Evolutionary conservation across 2,329 filamentous ascomycete species (phyloP).

Genomic region (Fusarium bactridioides): DNA sequence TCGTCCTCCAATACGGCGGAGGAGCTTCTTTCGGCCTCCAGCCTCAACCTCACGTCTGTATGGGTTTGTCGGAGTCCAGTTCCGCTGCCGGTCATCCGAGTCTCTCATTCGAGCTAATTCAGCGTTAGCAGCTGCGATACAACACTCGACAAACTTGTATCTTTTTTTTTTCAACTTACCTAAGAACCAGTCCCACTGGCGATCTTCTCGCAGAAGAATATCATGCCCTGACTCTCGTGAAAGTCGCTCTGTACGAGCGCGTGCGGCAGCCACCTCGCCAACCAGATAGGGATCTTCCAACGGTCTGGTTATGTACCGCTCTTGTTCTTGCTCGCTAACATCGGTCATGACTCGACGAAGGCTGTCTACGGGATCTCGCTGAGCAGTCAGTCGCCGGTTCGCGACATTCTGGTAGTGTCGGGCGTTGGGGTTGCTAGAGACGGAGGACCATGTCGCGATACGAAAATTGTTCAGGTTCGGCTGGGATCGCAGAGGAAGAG

Average conservation of each 20-base stretch:
- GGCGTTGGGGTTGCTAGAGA: constrained; percentile 60
- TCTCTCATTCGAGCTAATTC: constrained; percentile 58
- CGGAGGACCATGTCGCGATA: constrained; percentile 68
- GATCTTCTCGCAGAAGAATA: constrained; percentile 63
- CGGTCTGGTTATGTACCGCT: constrained; percentile 51
- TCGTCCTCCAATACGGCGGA: constrained; percentile 51
- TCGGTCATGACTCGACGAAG: constrained; percentile 36
- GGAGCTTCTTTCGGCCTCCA: constrained; percentile 48
- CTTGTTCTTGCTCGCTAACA: constrained; percentile 24
- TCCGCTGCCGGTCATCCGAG: constrained; percentile 59
- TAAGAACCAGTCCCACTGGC: constrained; percentile 68
- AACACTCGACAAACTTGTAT: neutral
- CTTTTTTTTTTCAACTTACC: constrained; percentile 50
- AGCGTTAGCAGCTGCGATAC: constrained; percentile 17
- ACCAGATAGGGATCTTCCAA: constrained; percentile 74
- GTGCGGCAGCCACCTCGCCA: constrained; percentile 68
- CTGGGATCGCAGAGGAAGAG: constrained; percentile 47
- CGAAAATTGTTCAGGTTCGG: constrained; percentile 62
- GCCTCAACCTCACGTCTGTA: constrained; percentile 49
- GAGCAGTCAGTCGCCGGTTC: constrained; percentile 63
- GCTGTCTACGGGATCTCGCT: constrained; percentile 46
- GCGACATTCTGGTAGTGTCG: constrained; percentile 71
- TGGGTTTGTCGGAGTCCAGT: constrained; percentile 48
- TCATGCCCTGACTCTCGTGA: constrained; percentile 64
- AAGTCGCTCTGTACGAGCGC: constrained; percentile 64